phyloP scores from a whole-genome alignment of 257 asterid genomes.

The Ocimum tenuiflorum region DNA sequence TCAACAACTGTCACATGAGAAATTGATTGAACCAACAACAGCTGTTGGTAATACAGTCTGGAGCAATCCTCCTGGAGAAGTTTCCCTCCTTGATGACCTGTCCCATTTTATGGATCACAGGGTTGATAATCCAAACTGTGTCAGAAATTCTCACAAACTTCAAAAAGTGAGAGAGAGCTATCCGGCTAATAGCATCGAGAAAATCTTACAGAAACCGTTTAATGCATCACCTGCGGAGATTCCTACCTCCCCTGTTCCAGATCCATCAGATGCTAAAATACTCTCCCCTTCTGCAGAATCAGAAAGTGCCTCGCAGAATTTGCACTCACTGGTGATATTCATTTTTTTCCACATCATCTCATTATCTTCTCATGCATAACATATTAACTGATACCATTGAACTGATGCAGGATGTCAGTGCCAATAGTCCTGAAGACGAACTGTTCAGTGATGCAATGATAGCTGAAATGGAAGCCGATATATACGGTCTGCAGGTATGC shows the following conservation, averaged over 20 bases:
- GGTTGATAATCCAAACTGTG: conserved; percentile 20
- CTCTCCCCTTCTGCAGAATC: conserved; percentile 30
- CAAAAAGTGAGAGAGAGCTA: conserved; percentile 20
- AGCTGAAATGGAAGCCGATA: conserved; percentile 76
- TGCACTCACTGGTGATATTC: conserved; percentile 40
- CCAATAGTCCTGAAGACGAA: conserved; percentile 28
- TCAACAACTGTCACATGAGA: conserved; percentile 20
- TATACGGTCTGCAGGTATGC: conserved; percentile 71
- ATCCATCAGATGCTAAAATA: conserved; percentile 22
- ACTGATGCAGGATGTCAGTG: conserved; percentile 41
- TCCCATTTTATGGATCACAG: conserved; percentile 24
- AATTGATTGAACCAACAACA: conserved; percentile 20
- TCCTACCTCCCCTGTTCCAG: conserved; percentile 16
- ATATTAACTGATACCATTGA: conserved; percentile 18
- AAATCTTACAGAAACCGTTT: conserved; percentile 23
- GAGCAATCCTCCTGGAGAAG: conserved; percentile 33
- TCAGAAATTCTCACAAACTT: conserved; percentile 22
- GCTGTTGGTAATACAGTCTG: conserved; percentile 29
- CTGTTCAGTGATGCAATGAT: conserved; percentile 65
- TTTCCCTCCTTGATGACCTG: conserved; percentile 39
- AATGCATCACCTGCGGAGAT: conserved; percentile 29
- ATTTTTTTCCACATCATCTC: not conserved
- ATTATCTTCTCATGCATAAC: conserved; percentile 4
- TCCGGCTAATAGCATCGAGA: conserved; percentile 12
- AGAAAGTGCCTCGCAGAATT: conserved; percentile 28